Base-by-base conservation (phyloP, 2,329 filamentous ascomycete genomes). In the Colletotrichum phormii region DNA sequence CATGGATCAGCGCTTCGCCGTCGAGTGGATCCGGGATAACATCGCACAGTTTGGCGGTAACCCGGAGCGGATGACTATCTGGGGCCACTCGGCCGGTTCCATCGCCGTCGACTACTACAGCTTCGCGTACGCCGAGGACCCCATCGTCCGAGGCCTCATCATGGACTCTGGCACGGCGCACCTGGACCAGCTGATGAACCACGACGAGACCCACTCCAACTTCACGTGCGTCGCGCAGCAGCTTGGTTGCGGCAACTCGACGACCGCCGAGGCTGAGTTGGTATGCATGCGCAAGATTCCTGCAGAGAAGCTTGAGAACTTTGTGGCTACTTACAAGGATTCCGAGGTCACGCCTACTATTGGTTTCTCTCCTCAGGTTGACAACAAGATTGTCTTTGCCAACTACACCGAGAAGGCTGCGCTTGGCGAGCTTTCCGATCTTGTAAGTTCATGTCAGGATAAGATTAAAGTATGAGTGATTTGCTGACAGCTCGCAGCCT, bases 11-110 rank as follows among this genome's bases (percentile, higher is more conserved):
- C 83, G 88, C 2, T 75, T 84, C 15, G 87, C 86, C 0, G 76
- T 89, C 0, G 84, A 89, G 77, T 90, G 88, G 88, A 78, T 87
- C 0, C 81, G 81, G 3, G 80, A 84, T 55, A 88, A 89, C 76
- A 86, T 89, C 29, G 82, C 76, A 9, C 78, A 79, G 0, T 90
- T 90, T 74, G 87, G 87, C 22, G 88, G 89, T 18, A 85, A 88
- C 72, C 79, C 83, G 1, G 61, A 77, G 1, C 78, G 79, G n/a
- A 86, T 88, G 73, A 82, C 82, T 0, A 79, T 87, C 22, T 85
- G 84, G 76, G 87, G 87, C 13, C 83, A 87, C 77, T 86, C 85
- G 37, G 85, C 87, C 3, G 86, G 87, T 5, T 75, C 79, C 11
- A 73, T 81, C 3, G 78, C 80, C 11, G 80, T 80, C 0, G 84